phyloP scores from a whole-genome alignment of 2,329 filamentous ascomycete species.

The Domatiomyces globalis region DNA sequence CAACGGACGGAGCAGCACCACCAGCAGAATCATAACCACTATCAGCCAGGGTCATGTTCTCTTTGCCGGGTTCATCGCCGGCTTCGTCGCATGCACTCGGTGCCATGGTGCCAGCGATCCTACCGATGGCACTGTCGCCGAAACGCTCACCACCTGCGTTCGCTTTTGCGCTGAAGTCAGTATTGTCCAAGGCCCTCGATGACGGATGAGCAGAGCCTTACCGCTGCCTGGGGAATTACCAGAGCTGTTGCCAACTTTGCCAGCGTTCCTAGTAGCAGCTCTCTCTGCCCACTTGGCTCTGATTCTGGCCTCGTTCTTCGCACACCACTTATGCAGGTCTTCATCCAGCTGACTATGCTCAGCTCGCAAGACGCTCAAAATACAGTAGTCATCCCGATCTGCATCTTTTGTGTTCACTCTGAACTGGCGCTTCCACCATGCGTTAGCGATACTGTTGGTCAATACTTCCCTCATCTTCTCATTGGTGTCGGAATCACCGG shows the following conservation, averaged over 20 bases:
- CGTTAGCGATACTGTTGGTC: slow-evolving; percentile 10
- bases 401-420: slow-evolving; percentile 4
- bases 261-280: slow-evolving; percentile 1
- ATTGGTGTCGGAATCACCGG: not conserved
- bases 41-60: not conserved
- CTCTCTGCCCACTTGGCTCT: slow-evolving; percentile 11
- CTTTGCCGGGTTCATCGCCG: not conserved
- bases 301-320: slow-evolving; percentile 9
- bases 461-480: slow-evolving; percentile 7
- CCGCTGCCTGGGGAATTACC: not conserved
- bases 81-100: not conserved
- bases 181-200: not conserved
- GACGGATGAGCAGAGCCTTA: not conserved
- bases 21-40: slow-evolving; percentile 1
- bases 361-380: slow-evolving; percentile 6
- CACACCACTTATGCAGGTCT: slow-evolving; percentile 12
- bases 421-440: slow-evolving; percentile 7
- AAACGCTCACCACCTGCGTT: not conserved
- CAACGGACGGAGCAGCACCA: not conserved
- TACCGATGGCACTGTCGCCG: not conserved
- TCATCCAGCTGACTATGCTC: slow-evolving; percentile 7
- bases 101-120: not conserved
- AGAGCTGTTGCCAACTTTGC: too few species aligned
- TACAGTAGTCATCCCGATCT: slow-evolving; percentile 8
- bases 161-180: not conserved